Evolutionary conservation across 2,329 filamentous ascomycete species (phyloP), one percentile per base, ranked within the genome.

Genomic region (Elsinoe fawcettii): DNA sequence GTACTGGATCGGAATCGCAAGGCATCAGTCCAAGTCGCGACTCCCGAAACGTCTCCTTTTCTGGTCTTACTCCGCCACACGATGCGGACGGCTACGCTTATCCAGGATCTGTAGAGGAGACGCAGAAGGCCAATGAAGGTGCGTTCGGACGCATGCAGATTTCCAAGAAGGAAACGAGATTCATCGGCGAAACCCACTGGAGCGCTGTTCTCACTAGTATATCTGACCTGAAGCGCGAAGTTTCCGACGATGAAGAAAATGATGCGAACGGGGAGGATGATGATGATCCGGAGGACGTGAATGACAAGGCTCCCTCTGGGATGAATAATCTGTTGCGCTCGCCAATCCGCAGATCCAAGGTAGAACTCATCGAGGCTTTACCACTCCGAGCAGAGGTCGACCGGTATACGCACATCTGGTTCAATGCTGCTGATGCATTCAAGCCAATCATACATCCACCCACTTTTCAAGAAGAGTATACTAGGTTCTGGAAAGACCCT

Each of bases 181-280:
- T 93, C 68, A 76, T 92, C 60, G 90, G 88, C 57, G 86, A 90
- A 62, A 85, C 88, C 57, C 87, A 93, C 70, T 95, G 90, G 89
- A 85, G 88, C 64, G 83, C 85, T 37, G 82, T 95, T 55, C 74
- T 95, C 56, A 79, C 83, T 63, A 88, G 91, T 70, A 70, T 71
- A 27, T 65, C 63, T 23, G 67, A 69, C 5, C 49, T 70, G 43
- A 69, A 69, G 56, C 61, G 65, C 12, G 66, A 69, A 22, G 60
- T 71, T 3, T 66, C 60, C 2, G 64, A 67, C 14, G 65, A 66
- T 7, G 60, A 63, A 22, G 63, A 64, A 2, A 63, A 63, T 11
- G 59, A 61, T 3, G 59, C 63, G 2, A 63, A 65, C 2, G 51
- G 54, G 3, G 54, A 57, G 0, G 55, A 41, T 12, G 58, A 61